Base-by-base conservation (phyloP, 2,329 filamentous ascomycete genomes). In the Apiospora pterosperma region DNA sequence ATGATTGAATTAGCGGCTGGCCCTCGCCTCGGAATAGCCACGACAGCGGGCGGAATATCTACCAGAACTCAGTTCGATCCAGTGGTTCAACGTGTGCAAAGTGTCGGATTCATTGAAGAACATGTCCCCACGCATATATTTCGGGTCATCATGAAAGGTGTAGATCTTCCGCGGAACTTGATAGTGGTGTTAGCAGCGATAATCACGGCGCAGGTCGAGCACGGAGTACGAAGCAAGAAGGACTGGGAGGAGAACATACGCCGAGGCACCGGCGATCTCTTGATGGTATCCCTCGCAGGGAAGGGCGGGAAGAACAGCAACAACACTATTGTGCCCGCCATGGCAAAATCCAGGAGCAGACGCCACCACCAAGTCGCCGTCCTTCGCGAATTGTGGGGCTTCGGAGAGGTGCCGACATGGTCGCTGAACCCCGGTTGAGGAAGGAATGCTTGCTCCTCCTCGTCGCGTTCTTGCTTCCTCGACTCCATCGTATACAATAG, bases 21-120 rank as follows among this genome's bases (percentile, higher is more conserved):
- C 3, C 6, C 5, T n/a, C 14, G 11, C 25, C 25, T 8, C 5
- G n/a, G 14, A n/a, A n/a, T n/a, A n/a, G n/a, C n/a, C n/a, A n/a
- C n/a, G n/a, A n/a, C n/a, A n/a, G n/a, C 10, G 14, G 16, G 12
- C n/a, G 19, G 11, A 16, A 41, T 1, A 36, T 68, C 1, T 69
- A 74, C 72, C 72, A 64, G 74, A 71, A 59, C 76, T 77, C 38
- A 78, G 63, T 19, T 72, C 72, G 42, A 78, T 73, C 76, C 76
- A 78, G 69, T 71, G 75, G 38, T 78, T 76, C 11, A 78, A 69
- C 1, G 72, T 74, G 34, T 70, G 71, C 10, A 77, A 69, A 12
- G 76, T 77, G 5, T 72, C 69, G 14, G 72, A 66, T 38, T 74
- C 71, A 63, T 71, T 69, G 67, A 75, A 75, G 67, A 75, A 75